phyloP scores from a whole-genome alignment of 2,329 filamentous ascomycete genomes.

The Penicillium sp. region DNA sequence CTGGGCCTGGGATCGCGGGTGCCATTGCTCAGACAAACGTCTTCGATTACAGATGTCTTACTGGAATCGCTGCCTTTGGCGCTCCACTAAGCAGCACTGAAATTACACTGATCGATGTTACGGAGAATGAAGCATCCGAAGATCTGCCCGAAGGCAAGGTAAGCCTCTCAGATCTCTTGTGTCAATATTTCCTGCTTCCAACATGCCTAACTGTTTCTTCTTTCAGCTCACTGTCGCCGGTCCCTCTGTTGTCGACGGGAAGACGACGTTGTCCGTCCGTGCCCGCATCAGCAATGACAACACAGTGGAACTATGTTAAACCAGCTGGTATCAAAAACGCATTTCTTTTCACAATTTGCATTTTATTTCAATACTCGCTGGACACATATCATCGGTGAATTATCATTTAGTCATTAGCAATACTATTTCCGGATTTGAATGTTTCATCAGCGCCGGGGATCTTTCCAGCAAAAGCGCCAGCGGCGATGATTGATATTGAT shows the following conservation, averaged over 20 bases:
- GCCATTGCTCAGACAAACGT: conserved; percentile 84
- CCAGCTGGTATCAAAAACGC: neutral
- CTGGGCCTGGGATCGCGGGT: conserved; percentile 81
- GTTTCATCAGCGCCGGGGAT: conserved; percentile 3
- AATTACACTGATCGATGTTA: conserved; percentile 62
- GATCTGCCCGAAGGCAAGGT: conserved; percentile 65
- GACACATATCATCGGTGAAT: neutral
- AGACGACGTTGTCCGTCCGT: conserved; percentile 65
- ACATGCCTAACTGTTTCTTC: conserved; percentile 15
- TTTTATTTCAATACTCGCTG: neutral
- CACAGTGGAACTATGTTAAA: conserved; percentile 63
- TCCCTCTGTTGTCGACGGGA: conserved; percentile 71
- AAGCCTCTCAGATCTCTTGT: conserved; percentile 33
- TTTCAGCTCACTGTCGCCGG: conserved; percentile 74
- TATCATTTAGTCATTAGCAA: neutral
- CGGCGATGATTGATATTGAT: neutral
- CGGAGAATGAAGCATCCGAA: conserved; percentile 35
- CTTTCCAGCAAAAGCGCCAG: neutral
- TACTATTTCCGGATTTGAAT: neutral
- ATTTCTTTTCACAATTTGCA: neutral
- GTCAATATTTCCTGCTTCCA: neutral
- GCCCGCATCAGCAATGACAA: conserved; percentile 73
- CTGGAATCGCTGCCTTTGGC: conserved; percentile 72
- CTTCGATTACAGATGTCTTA: conserved; percentile 75
- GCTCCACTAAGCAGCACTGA: conserved; percentile 79